Evolutionary conservation across 345 rosid species (phyloP).

Genomic region (Lumnitzera racemosa): DNA sequence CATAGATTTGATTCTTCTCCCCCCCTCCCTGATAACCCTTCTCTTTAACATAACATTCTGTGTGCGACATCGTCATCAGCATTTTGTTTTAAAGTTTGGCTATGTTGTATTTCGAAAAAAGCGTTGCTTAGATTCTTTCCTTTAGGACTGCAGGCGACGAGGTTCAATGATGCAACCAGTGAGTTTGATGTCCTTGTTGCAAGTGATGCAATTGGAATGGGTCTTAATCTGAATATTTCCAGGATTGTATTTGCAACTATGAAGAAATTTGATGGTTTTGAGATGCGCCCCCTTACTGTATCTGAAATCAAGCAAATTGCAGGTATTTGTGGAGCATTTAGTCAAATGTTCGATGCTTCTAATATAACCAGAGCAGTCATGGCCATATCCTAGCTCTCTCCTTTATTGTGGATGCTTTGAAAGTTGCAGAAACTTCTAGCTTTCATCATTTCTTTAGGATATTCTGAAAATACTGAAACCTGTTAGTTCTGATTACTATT

Average conservation of each 20-base stretch:
- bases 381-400: no score
- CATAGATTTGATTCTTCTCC: no score
- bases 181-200: slow-evolving; percentile 96
- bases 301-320: slow-evolving; percentile 95
- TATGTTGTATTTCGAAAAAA: neutral
- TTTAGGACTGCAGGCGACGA: slow-evolving; percentile 68
- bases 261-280: slow-evolving; percentile 67
- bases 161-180: slow-evolving; percentile 75
- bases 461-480: no score
- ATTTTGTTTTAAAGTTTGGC: neutral
- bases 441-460: no score
- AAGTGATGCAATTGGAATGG: slow-evolving; percentile 98
- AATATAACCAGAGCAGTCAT: no score
- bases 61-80: neutral
- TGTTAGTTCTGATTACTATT: no score
- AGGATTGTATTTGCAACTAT: slow-evolving; percentile 80
- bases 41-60: no score
- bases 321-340: slow-evolving; percentile 29
- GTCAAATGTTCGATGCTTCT: neutral
- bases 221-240: slow-evolving; percentile 86
- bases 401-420: no score
- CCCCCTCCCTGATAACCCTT: no score
- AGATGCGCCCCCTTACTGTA: slow-evolving; percentile 59
- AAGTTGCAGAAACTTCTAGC: no score
- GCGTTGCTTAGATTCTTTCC: slow-evolving; percentile 9